Base-by-base conservation (phyloP, 208 protist species). In the Balamuthia mandrillaris region DNA sequence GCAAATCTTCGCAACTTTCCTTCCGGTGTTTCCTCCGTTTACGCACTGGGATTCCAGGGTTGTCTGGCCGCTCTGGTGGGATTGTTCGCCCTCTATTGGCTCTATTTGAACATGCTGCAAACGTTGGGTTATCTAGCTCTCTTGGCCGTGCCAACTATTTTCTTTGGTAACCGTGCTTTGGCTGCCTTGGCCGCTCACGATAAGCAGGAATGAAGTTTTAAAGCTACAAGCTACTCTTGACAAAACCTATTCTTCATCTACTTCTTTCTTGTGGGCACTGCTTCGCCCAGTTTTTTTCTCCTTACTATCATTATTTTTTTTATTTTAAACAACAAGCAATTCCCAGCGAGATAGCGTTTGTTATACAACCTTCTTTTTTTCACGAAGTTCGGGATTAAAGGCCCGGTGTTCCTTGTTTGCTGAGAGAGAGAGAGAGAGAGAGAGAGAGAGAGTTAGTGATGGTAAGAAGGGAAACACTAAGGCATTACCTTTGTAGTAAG, bases 401-500 rank as follows among this genome's bases (percentile, higher is more conserved):
- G 44, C 77, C 9, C 24, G 44, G 35, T 83, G 77, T 39, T 83
- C 77, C 21, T 41, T 49, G 31, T 83, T 83, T n/a, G 77, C 77
- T 83, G 77, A 68, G 12, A 29, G 18, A 68, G 12, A 68, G n/a
- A 68, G 29, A 12, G 29, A 12, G 39, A 61, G 61, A 29, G 7
- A 52, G n/a, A 10, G 45, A 33, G 68, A 56, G 24, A 6, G 33
- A 4, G n/a, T 0, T 10, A 14, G 60, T 4, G 31, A 9, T 41
- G 5, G 33, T 16, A 54, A 41, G 31, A 81, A 0, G 45, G 4
- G 39, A 35, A 16, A 5, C n/a, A 0, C 12, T 52, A 29, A 27
- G 27, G 39, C 10, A 29, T 37, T 82, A 82, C 75, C 75, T n/a
- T 82, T 82, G 75, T 82, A 82, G 39, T 66, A 82, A 10, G 75